Percentiles rank a stretch among this genome's conserved stretches.
Conservation (phyloP, 2,329 filamentous ascomycete species). For the Botrytis medusae region DNA sequence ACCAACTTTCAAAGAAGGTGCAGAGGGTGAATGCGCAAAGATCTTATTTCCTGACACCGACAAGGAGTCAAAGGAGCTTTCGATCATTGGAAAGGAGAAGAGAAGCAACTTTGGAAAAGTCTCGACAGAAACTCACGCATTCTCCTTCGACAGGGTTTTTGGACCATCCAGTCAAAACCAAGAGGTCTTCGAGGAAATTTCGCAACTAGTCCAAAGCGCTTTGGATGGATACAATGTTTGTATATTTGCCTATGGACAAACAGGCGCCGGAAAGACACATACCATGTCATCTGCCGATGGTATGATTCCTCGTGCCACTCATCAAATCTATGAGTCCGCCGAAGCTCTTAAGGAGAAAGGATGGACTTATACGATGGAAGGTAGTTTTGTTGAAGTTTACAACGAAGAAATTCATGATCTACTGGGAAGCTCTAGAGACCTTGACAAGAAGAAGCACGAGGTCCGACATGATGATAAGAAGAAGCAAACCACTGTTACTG, state of each 20-base stretch:
- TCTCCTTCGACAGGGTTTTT: slow-evolving; percentile 93
- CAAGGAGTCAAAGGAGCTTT: slow-evolving; percentile 84
- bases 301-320: slow-evolving; percentile 91
- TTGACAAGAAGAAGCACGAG: slow-evolving; percentile 81
- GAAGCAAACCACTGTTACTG: slow-evolving; percentile 79
- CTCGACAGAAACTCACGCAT: slow-evolving; percentile 76
- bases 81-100: slow-evolving; percentile 79
- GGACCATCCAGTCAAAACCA: slow-evolving; percentile 73
- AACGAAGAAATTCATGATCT: slow-evolving; percentile 96
- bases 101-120: slow-evolving; percentile 76
- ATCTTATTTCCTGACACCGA: slow-evolving; percentile 77
- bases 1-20: slow-evolving; percentile 60
- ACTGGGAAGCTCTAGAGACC: slow-evolving; percentile 67
- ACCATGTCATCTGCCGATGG: slow-evolving; percentile 92
- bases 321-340: slow-evolving; percentile 90
- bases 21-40: slow-evolving; percentile 64
- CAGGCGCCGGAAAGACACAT: slow-evolving; percentile 92
- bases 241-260: slow-evolving; percentile 98
- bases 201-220: slow-evolving; percentile 92
- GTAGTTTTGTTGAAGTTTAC: slow-evolving; percentile 96
- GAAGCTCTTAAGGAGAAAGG: slow-evolving; percentile 82
- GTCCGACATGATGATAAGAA: slow-evolving; percentile 82
- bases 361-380: slow-evolving; percentile 93
- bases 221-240: slow-evolving; percentile 98
- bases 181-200: slow-evolving; percentile 93